phyloP scores from a whole-genome alignment of 208 protist species.

The Wallacemonas sp. region DNA sequence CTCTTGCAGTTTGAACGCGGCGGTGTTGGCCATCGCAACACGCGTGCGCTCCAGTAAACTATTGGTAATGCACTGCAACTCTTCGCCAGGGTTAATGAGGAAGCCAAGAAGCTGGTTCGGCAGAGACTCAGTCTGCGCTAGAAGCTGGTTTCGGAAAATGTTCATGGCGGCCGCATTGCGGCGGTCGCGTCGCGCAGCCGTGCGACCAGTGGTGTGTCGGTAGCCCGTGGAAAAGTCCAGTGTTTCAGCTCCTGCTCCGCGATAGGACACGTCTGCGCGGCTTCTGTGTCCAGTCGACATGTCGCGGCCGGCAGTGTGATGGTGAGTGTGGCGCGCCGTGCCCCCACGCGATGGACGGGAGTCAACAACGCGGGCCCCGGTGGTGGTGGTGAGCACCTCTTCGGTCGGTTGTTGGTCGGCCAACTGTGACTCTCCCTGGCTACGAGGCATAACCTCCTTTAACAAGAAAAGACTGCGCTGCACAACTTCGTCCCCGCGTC shows the following conservation, averaged over 20 bases:
- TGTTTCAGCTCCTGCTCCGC: slow-evolving; percentile 8
- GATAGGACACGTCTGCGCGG: slow-evolving; percentile 15
- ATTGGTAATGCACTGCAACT: slow-evolving; percentile 25
- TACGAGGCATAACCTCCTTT: slow-evolving; percentile 55
- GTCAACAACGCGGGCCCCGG: background rate
- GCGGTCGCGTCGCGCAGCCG: background rate
- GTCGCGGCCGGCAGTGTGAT: background rate
- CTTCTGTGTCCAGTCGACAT: slow-evolving; percentile 19
- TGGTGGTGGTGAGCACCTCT: slow-evolving; percentile 39
- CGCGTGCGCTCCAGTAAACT: slow-evolving; percentile 43
- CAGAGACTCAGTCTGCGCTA: slow-evolving; percentile 39
- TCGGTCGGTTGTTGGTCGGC: slow-evolving; percentile 72
- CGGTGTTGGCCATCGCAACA: slow-evolving; percentile 46
- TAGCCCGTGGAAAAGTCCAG: slow-evolving; percentile 31
- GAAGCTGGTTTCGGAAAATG: slow-evolving; percentile 33
- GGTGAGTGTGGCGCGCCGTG: background rate
- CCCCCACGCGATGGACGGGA: slow-evolving; percentile 1
- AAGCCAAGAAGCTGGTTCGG: slow-evolving; percentile 66
- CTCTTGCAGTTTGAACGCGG: slow-evolving; percentile 63
- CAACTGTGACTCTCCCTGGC: slow-evolving; percentile 45
- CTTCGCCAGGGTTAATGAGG: slow-evolving; percentile 46
- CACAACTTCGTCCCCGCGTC: slow-evolving; percentile 52
- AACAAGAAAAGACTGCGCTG: slow-evolving; percentile 73
- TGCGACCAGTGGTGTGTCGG: slow-evolving; percentile 10
- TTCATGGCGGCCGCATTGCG: slow-evolving; percentile 8